Conservation (phyloP, 352 stramenopile genomes). For the Globisporangium uncinulatum region DNA sequence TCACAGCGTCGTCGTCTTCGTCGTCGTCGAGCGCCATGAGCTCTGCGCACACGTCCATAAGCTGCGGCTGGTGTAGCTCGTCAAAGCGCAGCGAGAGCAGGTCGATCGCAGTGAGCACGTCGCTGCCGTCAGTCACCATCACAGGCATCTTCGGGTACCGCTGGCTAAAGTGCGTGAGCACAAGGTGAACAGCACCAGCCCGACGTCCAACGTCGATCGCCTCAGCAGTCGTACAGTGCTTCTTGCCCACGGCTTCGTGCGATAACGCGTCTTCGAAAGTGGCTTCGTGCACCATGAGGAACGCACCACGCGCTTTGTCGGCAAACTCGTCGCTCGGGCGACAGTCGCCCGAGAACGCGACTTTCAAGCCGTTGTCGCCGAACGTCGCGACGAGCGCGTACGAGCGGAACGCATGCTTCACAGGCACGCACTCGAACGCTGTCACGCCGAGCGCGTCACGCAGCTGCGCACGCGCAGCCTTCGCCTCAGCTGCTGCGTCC, state of each 20-base stretch:
- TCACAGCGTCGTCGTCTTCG: constrained; percentile 4
- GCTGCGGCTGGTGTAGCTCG: constrained; percentile 45
- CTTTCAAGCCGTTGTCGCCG: constrained; percentile 45
- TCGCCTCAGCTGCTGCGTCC: constrained; percentile 23
- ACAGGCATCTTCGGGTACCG: constrained; percentile 76
- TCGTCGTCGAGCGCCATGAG: constrained; percentile 46
- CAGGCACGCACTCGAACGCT: constrained; percentile 56
- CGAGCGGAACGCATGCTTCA: constrained; percentile 88
- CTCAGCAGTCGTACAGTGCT: constrained; percentile 93
- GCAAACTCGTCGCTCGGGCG: constrained; percentile 78
- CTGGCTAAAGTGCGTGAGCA: constrained; percentile 97
- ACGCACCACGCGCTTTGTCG: constrained; percentile 44
- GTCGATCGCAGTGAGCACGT: constrained; percentile 69
- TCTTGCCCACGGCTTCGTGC: constrained; percentile 91
- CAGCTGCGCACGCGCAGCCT: constrained; percentile 36
- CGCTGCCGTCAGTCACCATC: constrained; percentile 21
- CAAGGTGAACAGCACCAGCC: constrained; percentile 75
- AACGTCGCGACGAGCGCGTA: constrained; percentile 88
- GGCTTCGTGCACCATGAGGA: constrained; percentile 96
- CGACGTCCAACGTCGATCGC: constrained; percentile 78
- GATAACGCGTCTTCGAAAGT: constrained; percentile 96
- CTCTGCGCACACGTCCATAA: constrained; percentile 65
- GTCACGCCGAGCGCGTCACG: constrained; percentile 33
- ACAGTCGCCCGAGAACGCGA: constrained; percentile 95
- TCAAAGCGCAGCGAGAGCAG: constrained; percentile 69